Conservation (phyloP, 2,329 filamentous ascomycete species). For the Talaromyces verruculosus region DNA sequence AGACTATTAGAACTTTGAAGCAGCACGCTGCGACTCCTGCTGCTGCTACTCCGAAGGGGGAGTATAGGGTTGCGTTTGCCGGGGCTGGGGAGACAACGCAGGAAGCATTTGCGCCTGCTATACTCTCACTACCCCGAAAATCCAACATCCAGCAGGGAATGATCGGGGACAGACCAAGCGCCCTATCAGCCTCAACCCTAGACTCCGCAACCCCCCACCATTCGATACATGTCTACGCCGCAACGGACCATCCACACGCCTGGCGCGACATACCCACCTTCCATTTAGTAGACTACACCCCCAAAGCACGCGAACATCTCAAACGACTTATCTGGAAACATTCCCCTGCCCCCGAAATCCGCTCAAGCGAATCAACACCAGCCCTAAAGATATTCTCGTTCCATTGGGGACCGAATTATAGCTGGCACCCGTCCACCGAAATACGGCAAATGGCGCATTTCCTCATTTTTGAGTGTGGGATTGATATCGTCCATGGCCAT, state of each 20-base stretch:
- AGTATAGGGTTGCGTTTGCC: constrained; percentile 31
- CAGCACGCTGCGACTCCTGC: background rate
- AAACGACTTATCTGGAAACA: constrained; percentile 22
- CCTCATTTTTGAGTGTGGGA: constrained; percentile 42
- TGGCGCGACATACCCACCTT: constrained; percentile 37
- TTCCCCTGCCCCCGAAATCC: background rate
- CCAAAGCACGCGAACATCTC: constrained; percentile 27
- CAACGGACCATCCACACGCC: constrained; percentile 38
- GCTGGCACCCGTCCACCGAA: constrained; percentile 34
- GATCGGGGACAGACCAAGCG: background rate
- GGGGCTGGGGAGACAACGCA: constrained; percentile 35
- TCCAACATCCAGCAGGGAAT: too few relatives aligned
- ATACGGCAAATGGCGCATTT: constrained; percentile 41
- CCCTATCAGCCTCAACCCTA: background rate
- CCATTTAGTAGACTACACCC: constrained; percentile 40
- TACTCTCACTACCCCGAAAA: constrained; percentile 27
- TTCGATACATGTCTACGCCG: constrained; percentile 37
- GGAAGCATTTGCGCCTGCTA: constrained; percentile 33
- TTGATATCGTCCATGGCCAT: constrained; percentile 45
- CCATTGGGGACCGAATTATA: constrained; percentile 46
- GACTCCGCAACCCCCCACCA: constrained; percentile 10
- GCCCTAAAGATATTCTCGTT: constrained; percentile 42
- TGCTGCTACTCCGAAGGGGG: background rate
- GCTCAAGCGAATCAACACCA: constrained; percentile 7
- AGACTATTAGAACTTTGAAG: constrained; percentile 35